Base-by-base conservation (phyloP, 164 flowering plant species). In the Chimonanthus praecox region DNA sequence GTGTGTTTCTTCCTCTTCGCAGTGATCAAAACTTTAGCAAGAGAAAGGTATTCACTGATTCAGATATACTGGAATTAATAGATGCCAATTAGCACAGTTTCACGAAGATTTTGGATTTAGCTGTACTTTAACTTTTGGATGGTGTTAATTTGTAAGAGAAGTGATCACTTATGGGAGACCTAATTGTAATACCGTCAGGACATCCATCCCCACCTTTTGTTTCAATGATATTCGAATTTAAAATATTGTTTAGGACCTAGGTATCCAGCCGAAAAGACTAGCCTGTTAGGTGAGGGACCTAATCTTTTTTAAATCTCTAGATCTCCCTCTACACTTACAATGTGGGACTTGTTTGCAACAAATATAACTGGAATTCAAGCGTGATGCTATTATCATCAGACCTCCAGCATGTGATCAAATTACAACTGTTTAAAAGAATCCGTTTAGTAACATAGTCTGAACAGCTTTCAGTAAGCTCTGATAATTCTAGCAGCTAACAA, bases 1-100 rank as follows among this genome's bases (percentile, higher is more conserved):
- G 78, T 78, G 18, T 44, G n/a, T 48, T 66, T 66, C 47, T 45
- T 66, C 4, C 68, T 45, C 45, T 46, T 45, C 44, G 6, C 33
- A 21, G 66, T 6, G 9, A 8, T 63, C 18, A 63, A 63, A 11
- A 63, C 5, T 7, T 5, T 6, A 49, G 51, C 0, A 54, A 54
- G 60, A 10, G 60, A 54, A 54, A 49, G 16, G n/a, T 2, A 54
- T 11, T 13, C 60, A n/a, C 4, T n/a, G 16, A 10, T 11, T 54
- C 16, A 54, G 60, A 54, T 9, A 54, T 54, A 54, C 51, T 5
- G 51, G 7, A 5, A 9, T 5, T 5, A 9, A 49, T 6, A 49
- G 51, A 9, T 49, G 51, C 6, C 6, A 1, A 49, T 6, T 49
- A 33, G 51, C 51, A 9, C 58, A 54, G 15, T 10, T 16, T 10